A percentile compares a stretch with the other conserved stretches of the same genome.
Conservation (phyloP, 306 rosid genomes). For the Albizia julibrissin region DNA sequence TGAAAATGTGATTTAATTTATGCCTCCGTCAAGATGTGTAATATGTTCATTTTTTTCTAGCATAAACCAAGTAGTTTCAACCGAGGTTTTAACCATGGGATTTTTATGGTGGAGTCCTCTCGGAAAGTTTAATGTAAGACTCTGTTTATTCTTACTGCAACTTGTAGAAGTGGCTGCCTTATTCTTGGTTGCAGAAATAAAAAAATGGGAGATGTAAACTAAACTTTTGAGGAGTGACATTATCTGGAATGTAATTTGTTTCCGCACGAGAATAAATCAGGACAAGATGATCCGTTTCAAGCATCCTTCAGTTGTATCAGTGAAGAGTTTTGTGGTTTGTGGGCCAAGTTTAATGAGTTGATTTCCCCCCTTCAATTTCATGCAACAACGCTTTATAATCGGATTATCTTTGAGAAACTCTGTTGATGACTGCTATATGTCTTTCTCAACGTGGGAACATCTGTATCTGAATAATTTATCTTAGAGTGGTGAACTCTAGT, state of each 20-base stretch:
- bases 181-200: conserved; percentile 45
- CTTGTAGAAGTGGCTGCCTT: conserved; percentile 24
- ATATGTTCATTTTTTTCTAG: conserved; percentile 31
- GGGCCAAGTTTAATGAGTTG: neutral
- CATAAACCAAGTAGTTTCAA: neutral
- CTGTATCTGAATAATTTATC: neutral
- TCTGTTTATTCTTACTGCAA: conserved; percentile 30
- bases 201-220: conserved; percentile 46
- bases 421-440: too few relatives aligned
- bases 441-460: too few relatives aligned
- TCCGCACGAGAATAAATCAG: conserved; percentile 41
- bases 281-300: conserved; percentile 16
- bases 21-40: conserved; percentile 37
- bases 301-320: conserved; percentile 15
- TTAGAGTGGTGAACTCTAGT: neutral
- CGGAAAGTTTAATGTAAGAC: conserved; percentile 18
- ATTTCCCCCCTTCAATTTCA: neutral
- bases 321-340: neutral
- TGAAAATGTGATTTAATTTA: conserved; percentile 28
- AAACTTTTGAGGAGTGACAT: conserved; percentile 20
- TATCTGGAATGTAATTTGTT: conserved; percentile 38
- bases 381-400: neutral
- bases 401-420: neutral
- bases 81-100: conserved; percentile 32
- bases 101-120: conserved; percentile 26